Percentiles rank a stretch among this genome's conserved stretches.
phyloP scores from a whole-genome alignment of 768 basidiomycete species.

The Coprinopsis cinerea region DNA sequence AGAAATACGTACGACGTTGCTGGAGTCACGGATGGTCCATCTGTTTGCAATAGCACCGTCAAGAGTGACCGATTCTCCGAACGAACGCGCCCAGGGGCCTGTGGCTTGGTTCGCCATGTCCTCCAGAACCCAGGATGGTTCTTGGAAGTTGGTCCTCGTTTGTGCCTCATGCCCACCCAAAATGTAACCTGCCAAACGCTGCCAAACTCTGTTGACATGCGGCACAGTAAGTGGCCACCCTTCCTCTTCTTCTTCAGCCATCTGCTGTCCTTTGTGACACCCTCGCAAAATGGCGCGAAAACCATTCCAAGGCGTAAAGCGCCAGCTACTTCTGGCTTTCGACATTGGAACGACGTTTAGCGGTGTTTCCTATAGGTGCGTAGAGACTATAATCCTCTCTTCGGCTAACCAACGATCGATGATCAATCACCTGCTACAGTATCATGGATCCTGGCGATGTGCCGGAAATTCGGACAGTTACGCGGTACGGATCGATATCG shows the following conservation, averaged over 20 bases:
- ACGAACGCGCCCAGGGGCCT: too few species aligned
- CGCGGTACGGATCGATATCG: constrained; percentile 21
- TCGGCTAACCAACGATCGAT: neutral
- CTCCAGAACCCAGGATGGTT: too few species aligned
- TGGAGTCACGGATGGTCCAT: too few species aligned
- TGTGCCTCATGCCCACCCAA: too few species aligned
- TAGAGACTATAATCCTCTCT: neutral
- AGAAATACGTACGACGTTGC: too few species aligned
- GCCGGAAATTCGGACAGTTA: constrained; percentile 30
- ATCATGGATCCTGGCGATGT: constrained; percentile 21
- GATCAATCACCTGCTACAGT: constrained; percentile 11
- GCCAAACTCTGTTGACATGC: too few species aligned
- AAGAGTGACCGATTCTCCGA: too few species aligned
- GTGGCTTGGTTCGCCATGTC: too few species aligned
- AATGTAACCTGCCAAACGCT: too few species aligned
- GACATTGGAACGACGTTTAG: constrained; percentile 16
- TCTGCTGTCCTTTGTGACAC: neutral
- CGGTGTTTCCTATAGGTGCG: constrained; percentile 15
- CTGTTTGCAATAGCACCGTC: too few species aligned
- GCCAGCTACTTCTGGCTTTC: constrained; percentile 13
- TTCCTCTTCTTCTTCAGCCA: neutral
- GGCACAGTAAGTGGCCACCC: too few species aligned
- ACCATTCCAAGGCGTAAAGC: constrained; percentile 8
- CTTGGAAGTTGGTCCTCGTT: too few species aligned
- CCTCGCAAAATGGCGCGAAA: neutral